Evolutionary conservation across 371 early-diverging fungal species (phyloP).

Genomic region (Chytridium lagenaria): DNA sequence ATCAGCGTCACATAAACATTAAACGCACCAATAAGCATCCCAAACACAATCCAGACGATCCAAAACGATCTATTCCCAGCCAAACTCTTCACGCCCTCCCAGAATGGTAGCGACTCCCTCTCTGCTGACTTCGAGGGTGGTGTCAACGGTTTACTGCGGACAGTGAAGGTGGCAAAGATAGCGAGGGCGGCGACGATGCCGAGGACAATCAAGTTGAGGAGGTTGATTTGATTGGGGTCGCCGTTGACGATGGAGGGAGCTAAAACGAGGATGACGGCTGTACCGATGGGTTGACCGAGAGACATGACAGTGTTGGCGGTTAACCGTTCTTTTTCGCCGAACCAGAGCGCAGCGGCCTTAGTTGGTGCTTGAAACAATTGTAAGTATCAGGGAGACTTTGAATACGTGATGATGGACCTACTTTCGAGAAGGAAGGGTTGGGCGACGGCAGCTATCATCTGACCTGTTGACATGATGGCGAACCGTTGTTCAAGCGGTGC

Average conservation of each 20-base stretch:
- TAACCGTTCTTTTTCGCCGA: conserved; percentile 66
- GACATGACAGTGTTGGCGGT: conserved; percentile 67
- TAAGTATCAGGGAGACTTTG: conserved; percentile 9
- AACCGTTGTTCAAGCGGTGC: conserved; percentile 49
- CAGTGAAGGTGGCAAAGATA: conserved; percentile 49
- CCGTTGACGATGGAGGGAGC: conserved; percentile 59
- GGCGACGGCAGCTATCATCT: conserved; percentile 64
- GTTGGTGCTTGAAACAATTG: conserved; percentile 21
- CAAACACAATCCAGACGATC: conserved; percentile 61
- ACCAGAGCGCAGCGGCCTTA: conserved; percentile 70
- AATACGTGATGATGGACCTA: not conserved
- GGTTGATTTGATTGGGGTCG: conserved; percentile 20
- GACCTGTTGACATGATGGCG: conserved; percentile 63
- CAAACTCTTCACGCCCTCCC: conserved; percentile 55
- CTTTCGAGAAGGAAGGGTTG: conserved; percentile 68
- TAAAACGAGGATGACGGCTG: conserved; percentile 62
- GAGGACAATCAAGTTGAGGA: conserved; percentile 39
- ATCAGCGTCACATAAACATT: conserved; percentile 68
- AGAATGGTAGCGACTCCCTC: conserved; percentile 44
- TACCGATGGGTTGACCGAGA: conserved; percentile 56
- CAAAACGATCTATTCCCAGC: conserved; percentile 61
- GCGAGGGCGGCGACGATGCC: conserved; percentile 34
- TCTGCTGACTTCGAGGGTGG: conserved; percentile 51
- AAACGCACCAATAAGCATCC: conserved; percentile 67
- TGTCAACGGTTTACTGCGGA: conserved; percentile 55